Evolutionary conservation across 2,329 filamentous ascomycete species (phyloP), one percentile per base, ranked within the genome.

Genomic region (Aspergillus sp.): DNA sequence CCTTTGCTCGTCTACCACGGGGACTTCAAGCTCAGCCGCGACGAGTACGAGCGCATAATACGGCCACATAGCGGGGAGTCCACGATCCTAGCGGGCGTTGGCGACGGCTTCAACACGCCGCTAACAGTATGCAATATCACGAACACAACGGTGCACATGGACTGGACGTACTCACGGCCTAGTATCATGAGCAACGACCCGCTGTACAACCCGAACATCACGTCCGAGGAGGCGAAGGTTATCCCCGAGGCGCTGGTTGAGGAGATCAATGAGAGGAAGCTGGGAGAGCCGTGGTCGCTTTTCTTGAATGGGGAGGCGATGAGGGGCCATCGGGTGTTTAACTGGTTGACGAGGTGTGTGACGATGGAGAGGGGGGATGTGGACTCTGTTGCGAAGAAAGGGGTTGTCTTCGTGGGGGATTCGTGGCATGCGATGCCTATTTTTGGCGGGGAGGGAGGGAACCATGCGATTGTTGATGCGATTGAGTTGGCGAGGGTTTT

Each of bases 381-480:
- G 27, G 37, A 51, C 21, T 24, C 19, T 3, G 33, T n/a, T 19
- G 19, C 37, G 6, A 15, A n/a, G 14, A 33, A 15, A 11, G 54
- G 54, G 2, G 50, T 60, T 17, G 58, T 55, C 15, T 56, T 56
- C 19, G 21, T 60, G 0, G 58, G 58, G 2, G 58, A 60, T 31
- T 51, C 58, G 43, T 60, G 58, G 58, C 58, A 60, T 39, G 58
- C 58, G 6, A 60, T 60, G 58, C 58, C 58, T 15, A 60, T 60
- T 2, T 60, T 60, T 40, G 58, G 58, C 1, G 58, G 58, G 0
- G 58, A 60, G 40, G 58, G 58, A 9, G 58, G 58, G 1, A 55
- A 55, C 19, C 58, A 60, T 44, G 58, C 58, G 31, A 21, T 60
- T 9, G 45, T 57, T n/a, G 58, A 60, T 12, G 49, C 40, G 14